These are phyloP conservation scores for Daldinia sp. DNA, from an alignment of 2,329 filamentous ascomycete genomes.

Conservation along the genomic window DNA sequence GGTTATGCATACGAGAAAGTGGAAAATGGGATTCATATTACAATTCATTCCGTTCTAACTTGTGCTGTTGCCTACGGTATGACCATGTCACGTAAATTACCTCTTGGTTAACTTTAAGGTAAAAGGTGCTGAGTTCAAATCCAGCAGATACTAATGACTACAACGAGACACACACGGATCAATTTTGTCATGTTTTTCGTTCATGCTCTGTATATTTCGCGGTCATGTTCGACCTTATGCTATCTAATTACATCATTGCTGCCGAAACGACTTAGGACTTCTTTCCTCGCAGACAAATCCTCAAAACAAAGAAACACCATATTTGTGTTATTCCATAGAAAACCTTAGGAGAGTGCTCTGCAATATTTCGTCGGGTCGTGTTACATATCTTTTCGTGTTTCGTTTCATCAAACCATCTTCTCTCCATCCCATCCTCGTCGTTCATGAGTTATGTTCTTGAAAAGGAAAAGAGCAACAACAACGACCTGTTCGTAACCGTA, in stretches of 20 bases:
- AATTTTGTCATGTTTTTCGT: background rate
- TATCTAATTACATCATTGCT: constrained; percentile 6
- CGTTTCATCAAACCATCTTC: background rate
- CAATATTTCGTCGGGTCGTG: constrained; percentile 5
- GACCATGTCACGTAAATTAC: background rate
- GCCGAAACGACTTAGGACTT: background rate
- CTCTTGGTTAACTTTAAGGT: no score
- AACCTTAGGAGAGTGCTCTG: background rate
- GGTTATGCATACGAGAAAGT: background rate
- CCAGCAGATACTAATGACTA: background rate
- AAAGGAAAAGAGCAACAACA: background rate
- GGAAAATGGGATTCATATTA: background rate
- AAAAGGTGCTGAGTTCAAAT: background rate
- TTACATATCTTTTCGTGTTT: constrained; percentile 17
- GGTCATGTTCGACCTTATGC: background rate
- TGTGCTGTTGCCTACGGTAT: background rate
- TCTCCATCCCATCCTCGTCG: background rate
- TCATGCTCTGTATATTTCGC: constrained; percentile 2
- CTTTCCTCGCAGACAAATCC: background rate
- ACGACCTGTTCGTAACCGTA: background rate
- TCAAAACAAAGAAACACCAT: background rate
- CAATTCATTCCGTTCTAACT: background rate
- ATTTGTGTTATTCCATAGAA: background rate
- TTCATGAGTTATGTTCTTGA: background rate
- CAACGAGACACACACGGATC: background rate